These are phyloP conservation scores for Calycina herbarum DNA, from an alignment of 2,329 filamentous ascomycete genomes.

Conservation along the genomic window DNA sequence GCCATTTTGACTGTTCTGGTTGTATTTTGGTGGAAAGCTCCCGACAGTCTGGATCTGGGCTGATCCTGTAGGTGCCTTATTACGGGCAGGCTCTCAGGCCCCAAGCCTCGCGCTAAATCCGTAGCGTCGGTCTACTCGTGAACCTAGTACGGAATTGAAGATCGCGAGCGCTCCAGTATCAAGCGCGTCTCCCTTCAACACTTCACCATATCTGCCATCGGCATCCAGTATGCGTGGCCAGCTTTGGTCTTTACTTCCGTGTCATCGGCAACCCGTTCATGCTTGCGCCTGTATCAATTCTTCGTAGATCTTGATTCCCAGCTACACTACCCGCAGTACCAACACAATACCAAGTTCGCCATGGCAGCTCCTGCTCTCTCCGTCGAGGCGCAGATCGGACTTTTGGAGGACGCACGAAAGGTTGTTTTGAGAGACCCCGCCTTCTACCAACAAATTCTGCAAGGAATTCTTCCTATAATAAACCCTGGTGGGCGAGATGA, in stretches of 20 bases:
- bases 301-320: conserved; percentile 31
- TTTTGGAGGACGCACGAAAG: conserved; percentile 87
- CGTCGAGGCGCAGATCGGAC: conserved; percentile 75
- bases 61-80: too few species aligned
- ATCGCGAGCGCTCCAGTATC: conserved; percentile 15
- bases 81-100: not conserved
- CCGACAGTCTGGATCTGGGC: not conserved
- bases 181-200: not conserved
- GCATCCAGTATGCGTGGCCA: conserved; percentile 23
- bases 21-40: conserved; percentile 9
- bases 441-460: conserved; percentile 89
- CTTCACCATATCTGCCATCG: conserved; percentile 10
- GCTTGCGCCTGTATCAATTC: conserved; percentile 10
- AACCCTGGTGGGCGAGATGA: conserved; percentile 50
- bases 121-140: not conserved
- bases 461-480: conserved; percentile 90
- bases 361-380: conserved; percentile 55
- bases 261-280: conserved; percentile 21
- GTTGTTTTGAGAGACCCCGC: conserved; percentile 83
- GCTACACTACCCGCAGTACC: conserved; percentile 28
- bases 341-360: conserved; percentile 20
- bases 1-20: conserved; percentile 29
- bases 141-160: not conserved
- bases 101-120: not conserved
- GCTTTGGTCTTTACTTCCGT: conserved; percentile 7